A percentile compares a stretch with the other conserved stretches of the same genome.
Evolutionary conservation across 805 yeast genomes (phyloP).

Genomic region (Myxozyma udenii): DNA sequence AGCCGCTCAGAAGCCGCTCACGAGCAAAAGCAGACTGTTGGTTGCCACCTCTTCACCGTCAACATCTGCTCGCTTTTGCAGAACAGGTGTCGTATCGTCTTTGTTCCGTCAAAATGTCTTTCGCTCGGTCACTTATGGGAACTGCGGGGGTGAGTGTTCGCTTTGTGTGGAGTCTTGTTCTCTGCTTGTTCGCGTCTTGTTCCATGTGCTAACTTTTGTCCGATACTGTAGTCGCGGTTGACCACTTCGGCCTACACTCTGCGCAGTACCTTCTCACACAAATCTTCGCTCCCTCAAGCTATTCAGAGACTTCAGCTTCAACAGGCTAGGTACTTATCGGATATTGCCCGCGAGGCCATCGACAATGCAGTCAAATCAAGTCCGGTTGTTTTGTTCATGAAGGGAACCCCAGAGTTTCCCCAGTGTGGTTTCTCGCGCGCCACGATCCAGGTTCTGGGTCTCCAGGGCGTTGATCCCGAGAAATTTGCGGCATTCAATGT

Average conservation of each 20-base stretch:
- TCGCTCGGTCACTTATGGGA: slow-evolving; percentile 11
- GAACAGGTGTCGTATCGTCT: no score
- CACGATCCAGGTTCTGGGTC: slow-evolving; percentile 87
- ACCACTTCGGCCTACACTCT: slow-evolving; percentile 1
- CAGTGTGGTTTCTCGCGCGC: slow-evolving; percentile 97
- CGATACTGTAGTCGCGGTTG: background rate
- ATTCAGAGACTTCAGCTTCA: slow-evolving; percentile 14
- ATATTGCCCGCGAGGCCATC: slow-evolving; percentile 79
- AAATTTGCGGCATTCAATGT: slow-evolving; percentile 98
- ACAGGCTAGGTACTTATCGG: slow-evolving; percentile 55
- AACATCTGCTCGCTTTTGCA: no score
- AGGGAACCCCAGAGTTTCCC: slow-evolving; percentile 97
- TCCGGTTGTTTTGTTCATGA: slow-evolving; percentile 95
- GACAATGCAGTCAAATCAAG: slow-evolving; percentile 82
- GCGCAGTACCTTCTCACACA: slow-evolving; percentile 6
- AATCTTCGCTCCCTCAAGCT: slow-evolving; percentile 8
- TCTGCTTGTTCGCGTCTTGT: background rate
- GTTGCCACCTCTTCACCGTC: no score
- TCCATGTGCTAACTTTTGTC: background rate
- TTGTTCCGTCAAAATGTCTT: slow-evolving; percentile 15
- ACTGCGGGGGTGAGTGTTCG: slow-evolving; percentile 14
- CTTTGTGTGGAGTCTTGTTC: no score
- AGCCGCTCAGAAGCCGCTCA: no score
- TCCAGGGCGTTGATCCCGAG: slow-evolving; percentile 93
- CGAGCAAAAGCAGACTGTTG: no score